These are phyloP conservation scores for Chalciporus piperatoides DNA, from an alignment of 1,284 basidiomycete species.

Conservation along the genomic window DNA sequence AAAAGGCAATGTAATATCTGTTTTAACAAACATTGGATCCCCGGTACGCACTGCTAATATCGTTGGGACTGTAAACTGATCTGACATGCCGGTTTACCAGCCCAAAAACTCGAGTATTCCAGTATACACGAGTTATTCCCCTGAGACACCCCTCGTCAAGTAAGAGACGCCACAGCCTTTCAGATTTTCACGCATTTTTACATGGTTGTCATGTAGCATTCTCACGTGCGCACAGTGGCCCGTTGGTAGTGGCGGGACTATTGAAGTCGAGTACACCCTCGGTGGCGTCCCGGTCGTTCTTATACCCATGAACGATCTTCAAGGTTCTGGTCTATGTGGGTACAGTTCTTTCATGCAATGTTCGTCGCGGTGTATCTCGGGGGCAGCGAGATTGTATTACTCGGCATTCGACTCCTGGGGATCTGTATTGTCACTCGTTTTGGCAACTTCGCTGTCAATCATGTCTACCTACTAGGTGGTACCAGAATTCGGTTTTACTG, in stretches of 20 bases:
- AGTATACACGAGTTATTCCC: conserved; percentile 50
- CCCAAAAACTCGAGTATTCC: conserved; percentile 53
- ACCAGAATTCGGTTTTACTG: background rate
- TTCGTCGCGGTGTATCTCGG: conserved; percentile 10
- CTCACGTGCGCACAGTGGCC: conserved; percentile 61
- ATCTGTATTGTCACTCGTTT: conserved; percentile 10
- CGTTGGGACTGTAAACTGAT: background rate
- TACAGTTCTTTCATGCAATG: background rate
- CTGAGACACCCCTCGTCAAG: conserved; percentile 51
- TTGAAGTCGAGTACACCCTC: conserved; percentile 54
- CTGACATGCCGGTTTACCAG: conserved; percentile 30
- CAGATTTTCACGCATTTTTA: conserved; percentile 3
- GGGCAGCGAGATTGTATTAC: background rate
- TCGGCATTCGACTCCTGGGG: background rate
- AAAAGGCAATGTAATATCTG: conserved; percentile 67
- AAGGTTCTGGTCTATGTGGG: conserved; percentile 40
- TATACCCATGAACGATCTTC: conserved; percentile 39
- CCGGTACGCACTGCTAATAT: conserved; percentile 44
- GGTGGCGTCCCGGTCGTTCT: conserved; percentile 60
- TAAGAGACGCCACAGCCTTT: conserved; percentile 30
- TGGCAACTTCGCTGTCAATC: conserved; percentile 9
- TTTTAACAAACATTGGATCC: conserved; percentile 76
- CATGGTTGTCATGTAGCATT: conserved; percentile 38
- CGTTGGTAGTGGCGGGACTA: conserved; percentile 57
- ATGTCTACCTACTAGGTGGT: background rate